Evolutionary conservation across 306 rosid species (phyloP).

Genomic region (Oxytropis ochrocephala): DNA sequence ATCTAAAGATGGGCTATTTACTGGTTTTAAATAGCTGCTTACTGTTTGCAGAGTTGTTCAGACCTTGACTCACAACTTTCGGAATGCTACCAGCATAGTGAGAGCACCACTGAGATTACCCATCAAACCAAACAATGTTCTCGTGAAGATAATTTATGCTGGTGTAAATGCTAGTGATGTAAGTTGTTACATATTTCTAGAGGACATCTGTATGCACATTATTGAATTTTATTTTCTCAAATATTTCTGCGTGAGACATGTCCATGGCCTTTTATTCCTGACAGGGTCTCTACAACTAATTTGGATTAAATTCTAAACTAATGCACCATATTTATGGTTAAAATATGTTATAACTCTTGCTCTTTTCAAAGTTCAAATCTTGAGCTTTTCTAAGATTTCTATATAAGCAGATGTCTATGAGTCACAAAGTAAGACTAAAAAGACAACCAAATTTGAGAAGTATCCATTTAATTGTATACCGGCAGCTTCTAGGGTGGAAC

Average conservation of each 20-base stretch:
- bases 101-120: constrained; percentile 66
- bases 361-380: background rate
- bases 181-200: constrained; percentile 40
- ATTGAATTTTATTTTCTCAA: background rate
- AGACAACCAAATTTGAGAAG: background rate
- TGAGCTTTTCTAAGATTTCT: background rate
- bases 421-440: background rate
- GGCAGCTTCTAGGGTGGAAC: background rate
- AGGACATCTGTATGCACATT: background rate
- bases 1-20: constrained; percentile 13
- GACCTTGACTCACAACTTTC: constrained; percentile 80
- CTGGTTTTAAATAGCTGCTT: constrained; percentile 11
- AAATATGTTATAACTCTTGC: background rate
- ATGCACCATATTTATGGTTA: background rate
- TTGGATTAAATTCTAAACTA: background rate
- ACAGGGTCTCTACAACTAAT: background rate
- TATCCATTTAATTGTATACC: background rate
- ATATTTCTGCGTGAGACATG: background rate
- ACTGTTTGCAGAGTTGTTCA: constrained; percentile 78
- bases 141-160: constrained; percentile 82
- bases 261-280: background rate
- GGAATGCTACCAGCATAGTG: constrained; percentile 68
- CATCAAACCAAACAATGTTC: constrained; percentile 57
- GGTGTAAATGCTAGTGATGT: constrained; percentile 99
- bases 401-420: background rate